Percentiles rank a stretch among this genome's conserved stretches.
phyloP scores from a whole-genome alignment of 108 stramenopile species.

The Pseudonitzschia delicatissima region DNA sequence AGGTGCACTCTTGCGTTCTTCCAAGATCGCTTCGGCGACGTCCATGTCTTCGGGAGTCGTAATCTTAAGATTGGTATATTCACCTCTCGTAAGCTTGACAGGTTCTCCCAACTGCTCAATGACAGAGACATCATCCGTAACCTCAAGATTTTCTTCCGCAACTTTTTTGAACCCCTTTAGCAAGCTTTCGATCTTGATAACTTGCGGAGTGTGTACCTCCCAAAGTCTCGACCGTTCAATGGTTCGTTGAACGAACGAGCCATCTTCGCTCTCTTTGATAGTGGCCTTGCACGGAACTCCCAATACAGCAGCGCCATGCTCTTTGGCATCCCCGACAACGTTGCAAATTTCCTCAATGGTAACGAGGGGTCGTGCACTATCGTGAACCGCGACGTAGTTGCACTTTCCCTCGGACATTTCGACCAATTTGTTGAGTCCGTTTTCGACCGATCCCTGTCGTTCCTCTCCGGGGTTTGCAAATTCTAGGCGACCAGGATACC shows the following conservation, averaged over 20 bases:
- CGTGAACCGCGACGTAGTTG: constrained; percentile 84
- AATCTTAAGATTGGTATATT: constrained; percentile 96
- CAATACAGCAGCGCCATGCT: constrained; percentile 87
- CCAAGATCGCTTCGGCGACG: constrained; percentile 83
- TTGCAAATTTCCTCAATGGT: constrained; percentile 74
- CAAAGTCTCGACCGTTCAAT: constrained; percentile 83
- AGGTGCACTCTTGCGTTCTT: constrained; percentile 42
- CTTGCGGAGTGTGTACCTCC: constrained; percentile 95
- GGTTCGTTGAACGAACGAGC: constrained; percentile 72
- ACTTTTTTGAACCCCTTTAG: constrained; percentile 81
- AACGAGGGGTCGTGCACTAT: constrained; percentile 90
- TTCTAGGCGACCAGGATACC: constrained; percentile 52
- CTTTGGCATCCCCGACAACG: constrained; percentile 71
- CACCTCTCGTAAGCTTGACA: constrained; percentile 90
- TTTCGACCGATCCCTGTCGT: constrained; percentile 91
- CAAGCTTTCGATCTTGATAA: constrained; percentile 77
- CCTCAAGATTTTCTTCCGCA: constrained; percentile 71
- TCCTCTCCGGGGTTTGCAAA: constrained; percentile 93
- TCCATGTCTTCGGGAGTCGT: constrained; percentile 96
- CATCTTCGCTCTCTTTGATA: constrained; percentile 90
- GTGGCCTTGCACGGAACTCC: constrained; percentile 97
- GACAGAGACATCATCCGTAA: constrained; percentile 94
- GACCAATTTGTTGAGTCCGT: constrained; percentile 70
- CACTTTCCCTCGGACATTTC: constrained; percentile 43
- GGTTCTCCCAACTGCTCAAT: constrained; percentile 91